Evolutionary conservation across 129 eudicot genomes (phyloP).

Genomic region (Kitagawia praeruptora): DNA sequence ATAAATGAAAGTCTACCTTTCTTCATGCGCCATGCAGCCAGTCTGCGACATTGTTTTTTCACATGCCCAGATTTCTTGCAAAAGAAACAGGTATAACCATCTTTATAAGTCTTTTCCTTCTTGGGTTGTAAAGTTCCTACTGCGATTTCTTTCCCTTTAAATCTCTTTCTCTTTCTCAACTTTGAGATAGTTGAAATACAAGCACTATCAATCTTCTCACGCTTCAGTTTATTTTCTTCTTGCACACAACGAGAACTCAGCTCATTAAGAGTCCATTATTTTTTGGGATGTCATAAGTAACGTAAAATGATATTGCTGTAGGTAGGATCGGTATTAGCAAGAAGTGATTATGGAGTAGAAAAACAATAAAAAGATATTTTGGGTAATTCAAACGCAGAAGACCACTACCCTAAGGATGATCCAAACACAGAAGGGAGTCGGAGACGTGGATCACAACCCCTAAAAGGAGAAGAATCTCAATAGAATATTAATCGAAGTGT

Average conservation of each 20-base stretch:
- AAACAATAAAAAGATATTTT: too few relatives aligned
- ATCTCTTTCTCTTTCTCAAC: neutral
- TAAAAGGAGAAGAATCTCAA: neutral
- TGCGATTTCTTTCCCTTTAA: neutral
- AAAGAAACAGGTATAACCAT: neutral
- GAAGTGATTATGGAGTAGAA: neutral
- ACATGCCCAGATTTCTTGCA: neutral
- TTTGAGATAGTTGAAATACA: neutral
- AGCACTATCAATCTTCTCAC: neutral
- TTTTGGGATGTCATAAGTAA: neutral
- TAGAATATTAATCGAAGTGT: neutral
- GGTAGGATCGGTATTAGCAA: neutral
- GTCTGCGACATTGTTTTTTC: neutral
- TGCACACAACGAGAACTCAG: constrained; percentile 4
- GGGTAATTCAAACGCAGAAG: neutral
- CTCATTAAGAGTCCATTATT: constrained; percentile 1
- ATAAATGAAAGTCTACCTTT: neutral
- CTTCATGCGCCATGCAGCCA: neutral
- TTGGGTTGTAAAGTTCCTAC: neutral
- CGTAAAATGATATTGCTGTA: neutral
- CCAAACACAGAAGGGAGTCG: neutral
- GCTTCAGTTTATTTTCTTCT: neutral
- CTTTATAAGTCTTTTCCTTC: neutral
- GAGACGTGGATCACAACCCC: neutral
- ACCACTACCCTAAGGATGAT: neutral